A percentile compares a stretch with the other conserved stretches of the same genome.
phyloP scores from a whole-genome alignment of 2,329 filamentous ascomycete genomes.

The Cadophora sp. region DNA sequence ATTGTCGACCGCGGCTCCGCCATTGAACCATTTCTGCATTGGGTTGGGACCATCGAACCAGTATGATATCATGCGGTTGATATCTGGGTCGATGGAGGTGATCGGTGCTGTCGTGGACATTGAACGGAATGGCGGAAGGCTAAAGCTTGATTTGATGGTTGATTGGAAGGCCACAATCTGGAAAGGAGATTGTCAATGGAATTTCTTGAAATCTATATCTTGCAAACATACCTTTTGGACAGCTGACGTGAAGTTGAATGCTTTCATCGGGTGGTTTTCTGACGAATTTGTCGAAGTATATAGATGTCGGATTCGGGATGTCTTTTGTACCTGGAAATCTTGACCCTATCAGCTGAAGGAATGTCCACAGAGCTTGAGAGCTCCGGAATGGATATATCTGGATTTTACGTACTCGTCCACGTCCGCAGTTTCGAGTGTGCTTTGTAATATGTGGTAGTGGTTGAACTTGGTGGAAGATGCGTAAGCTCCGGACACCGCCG shows the following conservation, averaged over 20 bases:
- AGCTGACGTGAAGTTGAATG: constrained; percentile 24
- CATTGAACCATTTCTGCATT: constrained; percentile 30
- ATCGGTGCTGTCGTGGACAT: constrained; percentile 28
- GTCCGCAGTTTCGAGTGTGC: background rate
- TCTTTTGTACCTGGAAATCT: background rate
- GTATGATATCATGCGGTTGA: constrained; percentile 30
- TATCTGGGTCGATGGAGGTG: constrained; percentile 24
- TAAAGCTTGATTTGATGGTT: constrained; percentile 25
- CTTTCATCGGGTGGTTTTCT: background rate
- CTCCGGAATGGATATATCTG: too few species aligned
- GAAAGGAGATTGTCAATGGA: background rate
- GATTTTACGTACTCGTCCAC: too few species aligned
- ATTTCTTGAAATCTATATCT: background rate
- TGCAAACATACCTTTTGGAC: constrained; percentile 6
- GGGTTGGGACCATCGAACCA: constrained; percentile 30
- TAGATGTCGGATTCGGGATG: too few species aligned
- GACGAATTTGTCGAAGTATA: background rate
- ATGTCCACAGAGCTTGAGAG: too few species aligned
- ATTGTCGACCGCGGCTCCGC: constrained; percentile 24
- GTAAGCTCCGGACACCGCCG: background rate
- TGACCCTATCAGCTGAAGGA: too few species aligned
- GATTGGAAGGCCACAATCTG: constrained; percentile 32
- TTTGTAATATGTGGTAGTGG: background rate
- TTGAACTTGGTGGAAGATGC: background rate
- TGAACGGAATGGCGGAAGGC: constrained; percentile 18